Evolutionary conservation across 2,329 filamentous ascomycete species (phyloP), one percentile per base, ranked within the genome.

Genomic region (Xylariomycetidae sp.): DNA sequence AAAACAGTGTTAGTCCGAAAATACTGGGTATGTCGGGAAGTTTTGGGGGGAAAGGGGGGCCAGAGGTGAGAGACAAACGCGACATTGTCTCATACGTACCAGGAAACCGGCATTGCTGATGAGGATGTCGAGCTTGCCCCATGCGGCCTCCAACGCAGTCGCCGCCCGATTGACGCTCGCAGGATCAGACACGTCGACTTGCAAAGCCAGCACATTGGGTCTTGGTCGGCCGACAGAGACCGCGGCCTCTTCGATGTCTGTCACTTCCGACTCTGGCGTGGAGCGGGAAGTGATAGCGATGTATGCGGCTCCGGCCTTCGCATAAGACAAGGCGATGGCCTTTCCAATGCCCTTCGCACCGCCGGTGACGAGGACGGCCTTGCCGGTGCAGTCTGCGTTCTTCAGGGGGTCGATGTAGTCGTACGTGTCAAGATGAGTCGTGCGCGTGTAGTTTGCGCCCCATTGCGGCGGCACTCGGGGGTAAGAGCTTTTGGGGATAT

Each of bases 231-330:
- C 57, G 0, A 58, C 59, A 3, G 38, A 37, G 2, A 41, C 40
- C 2, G 60, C 60, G 3, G 59, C 62, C 8, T 53, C 44, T 8
- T 56, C 53, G 3, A 69, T 63, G 5, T 49, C 53, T 2, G 46
- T 38, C 2, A 36, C 36, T 7, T 33, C 37, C 20, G 36, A 8
- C 7, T 9, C 13, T 1, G 58, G 53, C 5, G 57, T 46, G 5
- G 74, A 72, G 15, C 77, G 69, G 1, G 74, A 75, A 6, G 59
- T 66, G 14, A 81, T 58, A 12, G 67, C 69, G 36, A 82, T 73
- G 17, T 57, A 51, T 1, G 66, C 62, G 18, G 67, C 69, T 4
- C 70, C 70, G 4, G 75, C 74, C 43, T 58, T 58, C 14, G 74
- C 76, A 45, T 69, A 81, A 8, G 71, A 67, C n/a, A 72, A 48